Percentiles rank a stretch among this genome's conserved stretches.
phyloP scores from a whole-genome alignment of 1,284 basidiomycete genomes.

The Athelia psychrophila region DNA sequence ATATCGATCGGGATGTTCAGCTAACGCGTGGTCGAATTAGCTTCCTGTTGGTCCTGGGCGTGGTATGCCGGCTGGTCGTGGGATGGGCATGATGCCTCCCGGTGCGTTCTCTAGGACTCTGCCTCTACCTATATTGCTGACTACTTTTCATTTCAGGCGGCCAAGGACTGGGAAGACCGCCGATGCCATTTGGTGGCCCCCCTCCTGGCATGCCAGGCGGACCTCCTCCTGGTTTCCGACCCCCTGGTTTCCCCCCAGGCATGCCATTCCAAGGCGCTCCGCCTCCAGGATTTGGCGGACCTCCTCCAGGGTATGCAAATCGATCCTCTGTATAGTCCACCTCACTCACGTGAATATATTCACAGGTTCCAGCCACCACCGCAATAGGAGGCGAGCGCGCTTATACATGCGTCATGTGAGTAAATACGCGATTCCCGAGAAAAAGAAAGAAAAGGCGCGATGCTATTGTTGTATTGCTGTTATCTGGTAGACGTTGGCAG shows the following conservation, averaged over 20 bases:
- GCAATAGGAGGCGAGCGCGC: conserved; percentile 19
- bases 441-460: neutral
- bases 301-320: conserved; percentile 79
- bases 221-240: conserved; percentile 81
- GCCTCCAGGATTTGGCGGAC: conserved; percentile 75
- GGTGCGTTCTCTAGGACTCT: conserved; percentile 47
- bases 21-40: conserved; percentile 36
- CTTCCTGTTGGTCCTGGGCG: conserved; percentile 89
- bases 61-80: conserved; percentile 94
- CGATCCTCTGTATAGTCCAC: conserved; percentile 1
- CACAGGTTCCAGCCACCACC: conserved; percentile 37
- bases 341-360: conserved; percentile 3
- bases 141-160: conserved; percentile 44
- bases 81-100: conserved; percentile 95
- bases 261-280: conserved; percentile 74
- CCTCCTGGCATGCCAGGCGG: conserved; percentile 78
- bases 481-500: neutral
- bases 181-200: conserved; percentile 80
- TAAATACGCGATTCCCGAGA: neutral
- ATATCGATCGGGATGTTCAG: conserved; percentile 9
- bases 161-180: conserved; percentile 75
- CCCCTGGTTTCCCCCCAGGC: conserved; percentile 78
- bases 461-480: neutral
- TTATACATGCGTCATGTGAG: neutral
- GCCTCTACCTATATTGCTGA: conserved; percentile 4